Evolutionary conservation across 2,329 filamentous ascomycete genomes (phyloP), one percentile per base, ranked within the genome.

Genomic region (Neonectria magnoliae): DNA sequence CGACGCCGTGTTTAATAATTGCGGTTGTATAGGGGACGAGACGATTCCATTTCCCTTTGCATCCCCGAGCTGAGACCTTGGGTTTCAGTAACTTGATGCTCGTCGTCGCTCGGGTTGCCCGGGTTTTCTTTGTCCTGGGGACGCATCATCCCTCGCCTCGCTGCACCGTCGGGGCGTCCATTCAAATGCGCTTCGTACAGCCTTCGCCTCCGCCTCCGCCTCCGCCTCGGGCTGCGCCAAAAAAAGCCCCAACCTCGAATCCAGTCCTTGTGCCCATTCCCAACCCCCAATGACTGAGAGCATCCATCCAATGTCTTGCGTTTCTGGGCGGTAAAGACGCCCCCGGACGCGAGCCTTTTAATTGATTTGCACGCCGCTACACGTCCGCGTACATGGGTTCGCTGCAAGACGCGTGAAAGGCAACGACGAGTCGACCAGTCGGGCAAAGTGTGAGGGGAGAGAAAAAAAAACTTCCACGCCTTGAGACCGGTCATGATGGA

Each of bases 351-450:
- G 61, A 60, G 50, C 38, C 64, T 66, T 65, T 57, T 58, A 57
- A 67, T 69, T 59, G 69, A 71, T 68, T 73, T 72, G 68, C 72
- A 69, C 67, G 60, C 67, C 64, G 59, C 54, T 60, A 73, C 72
- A 74, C 71, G 71, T 69, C 54, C 69, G 70, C 71, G 71, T 71
- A 65, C 71, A 74, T 72, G 72, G 71, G 60, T 60, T 66, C 71
- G 68, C 69, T 74, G 70, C 71, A 69, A 69, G 70, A 71, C 72
- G 72, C 72, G 72, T 74, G 70, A 71, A 53, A 53, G 57, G 51
- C 60, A 69, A 38, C 60, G 53, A 68, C 64, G 54, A 61, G 53
- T 61, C 47, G 50, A 68, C 64, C 60, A 62, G 53, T 61, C 47
- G 50, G 62, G 60, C 62, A 67, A 62, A 41, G 61, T 65, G 70